A percentile compares a stretch with the other conserved stretches of the same genome.
phyloP scores from a whole-genome alignment of 2,329 filamentous ascomycete species.

The Bipolaris cookei region DNA sequence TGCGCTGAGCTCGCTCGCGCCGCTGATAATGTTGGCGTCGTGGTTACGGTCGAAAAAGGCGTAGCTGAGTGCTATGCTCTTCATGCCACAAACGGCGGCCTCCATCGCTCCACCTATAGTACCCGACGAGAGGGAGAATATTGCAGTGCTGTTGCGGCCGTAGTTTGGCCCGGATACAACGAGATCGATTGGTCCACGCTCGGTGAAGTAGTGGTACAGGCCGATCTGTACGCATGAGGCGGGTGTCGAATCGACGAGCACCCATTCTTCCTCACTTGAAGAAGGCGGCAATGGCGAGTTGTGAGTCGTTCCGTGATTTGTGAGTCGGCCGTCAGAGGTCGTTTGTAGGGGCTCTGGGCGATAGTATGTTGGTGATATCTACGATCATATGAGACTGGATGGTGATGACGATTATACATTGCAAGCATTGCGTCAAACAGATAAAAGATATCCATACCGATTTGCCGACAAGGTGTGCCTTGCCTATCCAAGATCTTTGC shows the following conservation, averaged over 20 bases:
- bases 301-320: slow-evolving; percentile 48
- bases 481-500: slow-evolving; percentile 97
- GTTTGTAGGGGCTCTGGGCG: slow-evolving; percentile 66
- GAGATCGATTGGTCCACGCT: slow-evolving; percentile 54
- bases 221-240: slow-evolving; percentile 59
- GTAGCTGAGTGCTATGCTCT: slow-evolving; percentile 82
- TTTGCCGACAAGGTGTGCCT: slow-evolving; percentile 94
- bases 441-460: slow-evolving; percentile 53
- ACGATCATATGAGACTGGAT: background rate
- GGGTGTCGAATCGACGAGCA: slow-evolving; percentile 58
- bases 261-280: slow-evolving; percentile 55
- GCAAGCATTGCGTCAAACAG: background rate
- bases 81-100: slow-evolving; percentile 55
- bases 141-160: slow-evolving; percentile 58
- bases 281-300: slow-evolving; percentile 39
- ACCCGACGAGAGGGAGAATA: slow-evolving; percentile 57
- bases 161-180: slow-evolving; percentile 60
- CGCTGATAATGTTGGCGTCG: slow-evolving; percentile 79
- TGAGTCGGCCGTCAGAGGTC: slow-evolving; percentile 38
- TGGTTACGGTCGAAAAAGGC: slow-evolving; percentile 89
- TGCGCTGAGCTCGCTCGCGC: slow-evolving; percentile 75
- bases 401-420: background rate
- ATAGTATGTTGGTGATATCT: slow-evolving; percentile 80
- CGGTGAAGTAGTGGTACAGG: slow-evolving; percentile 55
- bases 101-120: slow-evolving; percentile 60